Percentiles rank a stretch among this genome's conserved stretches.
Conservation (phyloP, 2,329 filamentous ascomycete species). For the Podosphaera fusca region DNA sequence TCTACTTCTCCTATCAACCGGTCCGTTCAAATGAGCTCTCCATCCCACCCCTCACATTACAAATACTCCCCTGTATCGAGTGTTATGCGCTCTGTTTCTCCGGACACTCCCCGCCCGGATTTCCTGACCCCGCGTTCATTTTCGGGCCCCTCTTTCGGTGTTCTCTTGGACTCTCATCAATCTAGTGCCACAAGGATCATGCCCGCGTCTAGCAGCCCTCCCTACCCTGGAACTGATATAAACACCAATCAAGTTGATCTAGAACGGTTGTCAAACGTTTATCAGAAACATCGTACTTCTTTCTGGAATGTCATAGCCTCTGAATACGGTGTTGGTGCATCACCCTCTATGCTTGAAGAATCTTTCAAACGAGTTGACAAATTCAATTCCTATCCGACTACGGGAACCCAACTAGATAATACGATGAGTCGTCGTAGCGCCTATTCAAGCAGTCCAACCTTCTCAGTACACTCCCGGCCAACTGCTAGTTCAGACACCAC, state of each 20-base stretch:
- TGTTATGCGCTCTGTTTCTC: conserved; percentile 20
- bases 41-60: conserved; percentile 17
- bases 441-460: conserved; percentile 15
- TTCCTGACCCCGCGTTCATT: conserved; percentile 20
- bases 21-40: conserved; percentile 6
- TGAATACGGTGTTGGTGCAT: conserved; percentile 43
- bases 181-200: conserved; percentile 16
- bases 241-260: conserved; percentile 25
- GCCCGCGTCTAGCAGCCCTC: conserved; percentile 17
- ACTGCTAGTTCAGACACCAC: conserved; percentile 22
- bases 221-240: conserved; percentile 37
- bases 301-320: conserved; percentile 54
- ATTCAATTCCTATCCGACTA: conserved; percentile 16
- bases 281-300: conserved; percentile 41
- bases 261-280: conserved; percentile 43
- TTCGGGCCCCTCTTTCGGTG: conserved; percentile 27
- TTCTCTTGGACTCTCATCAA: conserved; percentile 41
- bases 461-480: conserved; percentile 27
- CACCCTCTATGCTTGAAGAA: conserved; percentile 41
- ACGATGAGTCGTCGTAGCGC: conserved; percentile 5
- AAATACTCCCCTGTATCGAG: conserved; percentile 16
- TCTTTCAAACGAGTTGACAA: conserved; percentile 29
- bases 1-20: conserved; percentile 29
- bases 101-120: conserved; percentile 27
- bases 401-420: conserved; percentile 15